phyloP scores from a whole-genome alignment of 1,284 basidiomycete species.

The Heterobasidion parviporum region DNA sequence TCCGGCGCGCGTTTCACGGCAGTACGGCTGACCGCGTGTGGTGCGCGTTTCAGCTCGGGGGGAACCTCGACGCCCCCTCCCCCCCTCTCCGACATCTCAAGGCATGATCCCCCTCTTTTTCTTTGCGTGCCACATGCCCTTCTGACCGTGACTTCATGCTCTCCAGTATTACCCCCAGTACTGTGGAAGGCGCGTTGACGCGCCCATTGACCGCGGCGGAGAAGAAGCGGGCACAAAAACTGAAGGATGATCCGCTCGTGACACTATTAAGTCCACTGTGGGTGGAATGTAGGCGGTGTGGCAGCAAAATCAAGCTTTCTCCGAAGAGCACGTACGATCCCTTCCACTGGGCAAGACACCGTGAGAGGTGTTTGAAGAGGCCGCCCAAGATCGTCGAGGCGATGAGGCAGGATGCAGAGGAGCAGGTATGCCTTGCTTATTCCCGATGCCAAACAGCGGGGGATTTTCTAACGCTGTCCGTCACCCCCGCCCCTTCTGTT shows the following conservation, averaged over 20 bases:
- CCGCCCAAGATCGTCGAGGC: conserved; percentile 14
- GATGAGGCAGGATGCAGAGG: conserved; percentile 12
- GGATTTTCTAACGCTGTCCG: background rate
- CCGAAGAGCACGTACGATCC: conserved; percentile 56
- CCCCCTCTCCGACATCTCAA: background rate
- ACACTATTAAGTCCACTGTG: conserved; percentile 40
- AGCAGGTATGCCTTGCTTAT: conserved; percentile 6
- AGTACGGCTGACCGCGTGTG: background rate
- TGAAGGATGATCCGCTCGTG: conserved; percentile 42
- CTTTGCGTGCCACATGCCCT: background rate
- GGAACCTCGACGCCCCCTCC: background rate
- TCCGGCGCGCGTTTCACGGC: background rate
- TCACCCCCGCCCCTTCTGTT: background rate
- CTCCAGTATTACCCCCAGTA: background rate
- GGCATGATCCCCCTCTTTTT: background rate
- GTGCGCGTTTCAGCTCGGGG: background rate
- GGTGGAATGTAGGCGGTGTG: conserved; percentile 52
- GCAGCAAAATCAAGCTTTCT: conserved; percentile 54
- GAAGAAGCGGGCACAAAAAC: conserved; percentile 34
- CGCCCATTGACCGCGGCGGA: conserved; percentile 21
- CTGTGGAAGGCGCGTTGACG: background rate
- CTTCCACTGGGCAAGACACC: conserved; percentile 61
- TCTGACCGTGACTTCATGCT: background rate
- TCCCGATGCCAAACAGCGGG: too few species aligned
- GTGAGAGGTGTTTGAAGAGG: conserved; percentile 41